Base-by-base conservation (phyloP, 371 early-diverging fungal genomes). In the Funneliformis caledonium region DNA sequence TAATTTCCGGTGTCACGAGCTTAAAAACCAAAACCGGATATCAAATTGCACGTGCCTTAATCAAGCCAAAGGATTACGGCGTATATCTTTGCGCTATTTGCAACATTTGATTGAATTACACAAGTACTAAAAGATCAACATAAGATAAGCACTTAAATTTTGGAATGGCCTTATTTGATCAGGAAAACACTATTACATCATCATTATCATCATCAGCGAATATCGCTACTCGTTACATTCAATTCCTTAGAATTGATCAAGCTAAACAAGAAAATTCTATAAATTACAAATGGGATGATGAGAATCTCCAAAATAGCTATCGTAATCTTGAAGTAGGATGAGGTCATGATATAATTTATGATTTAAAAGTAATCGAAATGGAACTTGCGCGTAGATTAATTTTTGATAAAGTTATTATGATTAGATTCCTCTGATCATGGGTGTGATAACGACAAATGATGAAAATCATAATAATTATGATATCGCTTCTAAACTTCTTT, bases 281-380 rank as follows among this genome's bases (percentile, higher is more conserved):
- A 45, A 50, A 60, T 43, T 76, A 76, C 52, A 33, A 37, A 68
- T 76, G 81, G 78, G 37, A 81, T 68, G 47, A 60, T 14, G 56
- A 65, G 6, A 47, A 77, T 16, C 31, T 81, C 5, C 82, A 69
- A 48, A 69, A 78, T 62, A 68, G 67, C 56, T 70, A 81, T 33
- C 42, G 80, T 22, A 81, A 68, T 67, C 50, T 78, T 6, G 70
- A 47, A 14, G 19, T 69, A 7, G 81, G 81, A 10, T 67, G 52
- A 42, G 81, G 81, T 2, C 52, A 78, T 59, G 81, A 77, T 22
- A 81, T 81, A 37, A 61, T 50, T 19, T 81, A 76, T 78, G 81
- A 81, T 60, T 45, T 81, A 22, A 33, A 62, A 10, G 61, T 56
- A 19, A 81, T 81, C 48, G 81, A 81, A 60, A 33, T 8, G n/a